Evolutionary conservation across 2,329 filamentous ascomycete species (phyloP), one percentile per base, ranked within the genome.

Genomic region (Fusarium albidum): DNA sequence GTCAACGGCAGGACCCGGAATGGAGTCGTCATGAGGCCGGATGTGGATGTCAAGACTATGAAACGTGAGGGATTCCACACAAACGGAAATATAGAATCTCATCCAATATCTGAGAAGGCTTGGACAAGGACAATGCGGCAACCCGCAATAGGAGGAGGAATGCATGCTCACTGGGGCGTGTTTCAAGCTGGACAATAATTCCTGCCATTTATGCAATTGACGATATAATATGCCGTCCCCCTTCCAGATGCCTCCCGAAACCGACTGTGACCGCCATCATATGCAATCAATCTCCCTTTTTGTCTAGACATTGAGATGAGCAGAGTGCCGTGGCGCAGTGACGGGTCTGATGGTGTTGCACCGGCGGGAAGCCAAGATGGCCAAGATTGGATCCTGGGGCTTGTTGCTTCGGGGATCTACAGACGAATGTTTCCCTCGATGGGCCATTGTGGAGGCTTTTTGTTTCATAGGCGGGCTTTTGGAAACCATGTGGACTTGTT

Each of bases 181-280:
- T 37, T 31, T 9, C 17, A 38, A 28, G 10, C n/a, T 28, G 11
- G 25, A n/a, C 39, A 26, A 57, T 31, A 38, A 21, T 49, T 13
- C 39, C 34, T 38, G 15, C 21, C 15, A 15, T 10, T 37, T 39
- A 41, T 41, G 42, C 31, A 62, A 52, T 59, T 61, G 54, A 61
- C n/a, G n/a, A n/a, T n/a, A n/a, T n/a, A 26, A 61, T 61, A 50
- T 46, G 42, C 58, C 43, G 32, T 31, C 18, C 35, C 33, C 18
- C 35, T 18, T 28, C 32, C 9, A 11, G 49, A 13, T 26, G 17
- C 28, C 26, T 27, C 31, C 15, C 11, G 27, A 28, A 21, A 21
- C 21, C 21, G 7, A 21, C 21, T 21, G 7, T 12, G 17, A 40
- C n/a, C 25, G 25, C 25, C 9, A 9, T 13, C 6, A 7, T 11